Evolutionary conservation across 2,329 filamentous ascomycete genomes (phyloP), one percentile per base, ranked within the genome.

Genomic region (Cercospora janseana): DNA sequence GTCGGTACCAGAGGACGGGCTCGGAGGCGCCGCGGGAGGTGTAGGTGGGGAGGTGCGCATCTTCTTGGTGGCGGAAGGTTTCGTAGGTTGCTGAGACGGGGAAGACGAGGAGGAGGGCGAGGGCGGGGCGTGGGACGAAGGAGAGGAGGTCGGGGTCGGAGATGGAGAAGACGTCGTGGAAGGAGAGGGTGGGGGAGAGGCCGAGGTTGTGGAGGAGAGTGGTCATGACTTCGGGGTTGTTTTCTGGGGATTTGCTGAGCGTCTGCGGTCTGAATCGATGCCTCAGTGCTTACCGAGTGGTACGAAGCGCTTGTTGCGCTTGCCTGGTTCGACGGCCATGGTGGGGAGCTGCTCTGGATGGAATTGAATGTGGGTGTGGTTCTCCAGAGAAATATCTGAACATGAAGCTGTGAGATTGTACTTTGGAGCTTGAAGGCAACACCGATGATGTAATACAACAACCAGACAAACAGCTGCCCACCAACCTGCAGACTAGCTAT

Each of bases 81-180:
- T 95, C 87, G 77, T 95, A 96, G 32, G 80, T 79, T 41, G 82
- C 75, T 46, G 82, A 88, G 56, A 95, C 79, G 59, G 93, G 92
- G 70, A 96, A 95, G 58, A 97, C 90, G 61, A 97, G 85, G 24
- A 97, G 83, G 12, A 97, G 81, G 4, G 92, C 92, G 58, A 90
- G 80, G 2, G 88, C 87, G 2, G 93, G 93, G 1, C 91, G 87
- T 0, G 93, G 91, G 29, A 97, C 82, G 70, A 95, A 90, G 54
- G 83, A 80, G 44, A 97, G 82, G 29, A 96, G 80, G 45, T 90
- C 84, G 0, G 87, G 83, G 45, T 97, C 91, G 57, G 87, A 85
- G 65, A 97, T 85, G 60, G 86, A 91, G 79, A 85, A 96, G 69
- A 97, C 88, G 71, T 97, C 92, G 76, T 94, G 85, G 72, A 95